Evolutionary conservation across 2,329 filamentous ascomycete species (phyloP), one percentile per base, ranked within the genome.

Genomic region (Colletotrichum zoysiae): DNA sequence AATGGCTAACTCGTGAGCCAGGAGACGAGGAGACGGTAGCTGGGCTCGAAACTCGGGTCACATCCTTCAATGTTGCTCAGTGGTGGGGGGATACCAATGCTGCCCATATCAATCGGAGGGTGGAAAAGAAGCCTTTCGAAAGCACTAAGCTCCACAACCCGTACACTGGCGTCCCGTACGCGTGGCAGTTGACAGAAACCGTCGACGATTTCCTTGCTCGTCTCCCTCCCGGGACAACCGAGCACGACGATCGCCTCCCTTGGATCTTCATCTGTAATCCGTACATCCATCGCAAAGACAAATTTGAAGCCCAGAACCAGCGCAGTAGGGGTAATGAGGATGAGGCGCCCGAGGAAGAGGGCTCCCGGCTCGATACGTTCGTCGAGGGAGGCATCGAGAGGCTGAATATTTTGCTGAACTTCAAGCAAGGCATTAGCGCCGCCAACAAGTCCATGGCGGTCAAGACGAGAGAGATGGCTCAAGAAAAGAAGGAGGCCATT

Each of bases 191-290:
- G 38, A 83, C 83, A 1, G 93, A 95, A 78, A 87, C 87, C 0
- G 81, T 92, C 1, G 80, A 88, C 9, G 86, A 87, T 1, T 97
- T 97, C 76, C 81, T 96, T 2, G 71, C 82, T 11, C 89, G 93
- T 11, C 84, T 95, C 0, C 91, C 92, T 0, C 93, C 94, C 0
- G 86, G 87, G 4, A 91, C 87, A 1, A 93, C 90, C 1, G 80
- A 84, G 2, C 78, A 81, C 4, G 81, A 79, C 1, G 76, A 76
- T 0, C 75, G 82, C 0, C 84, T 86, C 3, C 87, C 87, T 0
- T 96, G 93, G 92, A 93, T 97, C 59, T 94, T 88, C 83, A 88
- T 93, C 53, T 87, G 86, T 64, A 94, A 94, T 78, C 92, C 91
- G 0, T 87, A 87, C 76, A 84, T 83, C 72, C 77, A 78, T 4